Conservation (phyloP, 202 grass and related monocot genomes). For the Brachypodium distachyon region DNA sequence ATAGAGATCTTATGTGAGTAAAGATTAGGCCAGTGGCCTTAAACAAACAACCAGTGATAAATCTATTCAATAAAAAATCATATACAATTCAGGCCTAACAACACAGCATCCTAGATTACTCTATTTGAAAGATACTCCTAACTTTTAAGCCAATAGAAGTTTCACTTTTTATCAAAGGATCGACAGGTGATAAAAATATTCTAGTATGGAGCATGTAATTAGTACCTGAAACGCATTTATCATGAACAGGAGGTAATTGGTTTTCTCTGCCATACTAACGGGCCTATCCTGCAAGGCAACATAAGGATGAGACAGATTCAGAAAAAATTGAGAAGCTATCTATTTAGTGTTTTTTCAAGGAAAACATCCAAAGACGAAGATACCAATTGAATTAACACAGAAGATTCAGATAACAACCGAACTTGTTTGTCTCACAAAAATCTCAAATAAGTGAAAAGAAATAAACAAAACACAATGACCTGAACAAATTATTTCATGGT, state of each 20-base stretch:
- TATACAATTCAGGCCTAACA: constrained; percentile 12
- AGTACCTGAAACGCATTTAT: constrained; percentile 97
- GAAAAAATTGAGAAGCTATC: not conserved
- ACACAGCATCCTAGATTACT: constrained; percentile 2
- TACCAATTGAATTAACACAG: not conserved
- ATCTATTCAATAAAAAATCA: constrained; percentile 4
- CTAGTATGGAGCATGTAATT: not conserved
- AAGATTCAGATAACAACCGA: not conserved
- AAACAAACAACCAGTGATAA: not conserved
- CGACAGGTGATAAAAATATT: not conserved
- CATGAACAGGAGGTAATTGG: constrained; percentile 94
- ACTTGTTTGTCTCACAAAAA: not conserved
- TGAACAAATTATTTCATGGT: not conserved
- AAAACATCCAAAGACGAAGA: not conserved
- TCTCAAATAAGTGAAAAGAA: not conserved
- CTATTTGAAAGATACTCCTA: not conserved
- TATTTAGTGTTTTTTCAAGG: not conserved
- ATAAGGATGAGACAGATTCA: not conserved
- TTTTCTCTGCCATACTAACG: constrained; percentile 78
- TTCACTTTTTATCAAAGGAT: not conserved
- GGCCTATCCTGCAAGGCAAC: constrained; percentile 51
- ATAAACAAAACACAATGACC: not conserved
- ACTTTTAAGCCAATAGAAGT: not conserved
- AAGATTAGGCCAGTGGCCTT: not conserved
- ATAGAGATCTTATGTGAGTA: too few species aligned